Base-by-base conservation (phyloP, 805 yeast genomes). In the Yamadazyma paraphyllophila region DNA sequence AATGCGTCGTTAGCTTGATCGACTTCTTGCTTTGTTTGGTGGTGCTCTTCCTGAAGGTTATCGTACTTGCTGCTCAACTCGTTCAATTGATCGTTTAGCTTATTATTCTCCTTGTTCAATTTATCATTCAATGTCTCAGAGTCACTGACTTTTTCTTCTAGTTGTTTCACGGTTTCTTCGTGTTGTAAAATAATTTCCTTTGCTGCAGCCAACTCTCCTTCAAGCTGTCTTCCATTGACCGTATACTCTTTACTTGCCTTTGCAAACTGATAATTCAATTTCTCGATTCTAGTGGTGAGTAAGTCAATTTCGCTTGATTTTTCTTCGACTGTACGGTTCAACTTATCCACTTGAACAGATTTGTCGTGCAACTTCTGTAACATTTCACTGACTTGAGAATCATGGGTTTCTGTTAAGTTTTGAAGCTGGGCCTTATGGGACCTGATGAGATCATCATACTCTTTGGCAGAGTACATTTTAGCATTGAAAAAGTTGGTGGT, bases 91-190 rank as follows among this genome's bases (percentile, higher is more conserved):
- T 39, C 36, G 20, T 39, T 44, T 13, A 44, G 17, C 39, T 44
- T 44, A 31, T 44, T 44, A 15, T 44, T 44, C 26, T 44, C 46
- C 27, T 44, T 44, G 15, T 44, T 44, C 41, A 37, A 44, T 11
- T 36, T 43, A 11, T 20, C 41, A 25, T 36, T 43, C 27, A 37
- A 29, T 11, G 12, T 39, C 8, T 38, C 46, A 7, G 34, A 7
- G 10, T 36, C 35, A 15, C 27, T 20, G 4, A 29, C 30, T 20
- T 29, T 35, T 17, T 34, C 30, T n/a, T 38, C 25, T 10, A 38
- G 26, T 12, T 36, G 33, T 10, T n/a, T 32, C 14, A 27, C 15
- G n/a, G 15, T 35, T n/a, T 27, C 39, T 13, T 32, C 31, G 1
- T 31, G 20, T 36, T 43, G 27, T 8, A 11, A 24, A 8, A 36